Conservation (phyloP, 345 rosid species). For the Cardamine resedifolia region DNA sequence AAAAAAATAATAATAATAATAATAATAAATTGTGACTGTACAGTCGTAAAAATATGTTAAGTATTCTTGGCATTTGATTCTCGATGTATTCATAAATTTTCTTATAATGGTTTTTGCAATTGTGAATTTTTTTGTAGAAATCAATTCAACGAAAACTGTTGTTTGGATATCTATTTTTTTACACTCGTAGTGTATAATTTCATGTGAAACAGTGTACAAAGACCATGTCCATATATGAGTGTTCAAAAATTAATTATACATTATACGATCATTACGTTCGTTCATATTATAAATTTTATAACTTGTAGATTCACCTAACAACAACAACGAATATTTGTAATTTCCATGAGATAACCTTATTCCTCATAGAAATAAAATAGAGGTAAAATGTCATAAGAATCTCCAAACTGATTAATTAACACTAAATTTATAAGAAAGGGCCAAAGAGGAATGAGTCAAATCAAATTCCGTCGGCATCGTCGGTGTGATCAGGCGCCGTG, state of each 20-base stretch:
- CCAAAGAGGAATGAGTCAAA: background rate
- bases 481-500: slow-evolving; percentile 9
- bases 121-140: background rate
- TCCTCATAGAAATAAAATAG: background rate
- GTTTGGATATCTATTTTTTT: background rate
- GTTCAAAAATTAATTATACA: background rate
- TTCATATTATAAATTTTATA: background rate
- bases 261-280: background rate
- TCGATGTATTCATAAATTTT: background rate
- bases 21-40: background rate
- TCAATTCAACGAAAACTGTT: background rate
- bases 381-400: slow-evolving; percentile 24
- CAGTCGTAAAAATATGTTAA: background rate
- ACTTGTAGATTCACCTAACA: slow-evolving; percentile 9
- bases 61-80: background rate
- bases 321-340: slow-evolving; percentile 3
- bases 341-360: slow-evolving; percentile 6
- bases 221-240: background rate
- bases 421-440: background rate
- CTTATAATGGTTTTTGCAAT: background rate
- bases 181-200: background rate
- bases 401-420: slow-evolving; percentile 5
- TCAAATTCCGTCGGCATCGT: background rate
- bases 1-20: background rate
- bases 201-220: background rate